Percentiles rank a stretch among this genome's conserved stretches.
phyloP scores from a whole-genome alignment of 176 grass and related monocot species.

The Avena sativa region DNA sequence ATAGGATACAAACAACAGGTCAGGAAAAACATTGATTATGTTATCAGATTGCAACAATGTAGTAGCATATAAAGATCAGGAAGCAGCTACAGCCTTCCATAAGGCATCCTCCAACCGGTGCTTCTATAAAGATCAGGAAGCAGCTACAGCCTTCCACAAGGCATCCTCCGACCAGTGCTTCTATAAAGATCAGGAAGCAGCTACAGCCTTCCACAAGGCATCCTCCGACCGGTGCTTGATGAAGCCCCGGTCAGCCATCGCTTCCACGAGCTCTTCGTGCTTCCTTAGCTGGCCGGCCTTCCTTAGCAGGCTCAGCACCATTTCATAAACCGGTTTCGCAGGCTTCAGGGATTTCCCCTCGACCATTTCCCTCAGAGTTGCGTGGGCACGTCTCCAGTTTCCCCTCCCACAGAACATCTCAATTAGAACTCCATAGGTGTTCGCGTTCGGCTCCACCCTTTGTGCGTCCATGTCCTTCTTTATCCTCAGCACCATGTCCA shows the following conservation, averaged over 20 bases:
- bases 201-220: conserved; percentile 43
- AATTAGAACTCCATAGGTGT: conserved; percentile 70
- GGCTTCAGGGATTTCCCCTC: conserved; percentile 84
- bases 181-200: conserved; percentile 26
- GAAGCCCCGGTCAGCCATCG: conserved; percentile 81
- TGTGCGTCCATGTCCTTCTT: conserved; percentile 83
- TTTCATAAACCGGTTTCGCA: conserved; percentile 52
- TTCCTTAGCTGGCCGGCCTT: conserved; percentile 73
- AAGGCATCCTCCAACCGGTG: conserved; percentile 49
- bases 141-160: conserved; percentile 38
- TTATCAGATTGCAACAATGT: conserved; percentile 3
- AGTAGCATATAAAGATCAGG: conserved; percentile 29
- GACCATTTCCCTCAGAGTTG: conserved; percentile 70
- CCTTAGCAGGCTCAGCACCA: conserved; percentile 66
- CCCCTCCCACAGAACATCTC: conserved; percentile 75
- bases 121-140: conserved; percentile 25
- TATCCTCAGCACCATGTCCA: conserved; percentile 93
- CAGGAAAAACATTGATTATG: background rate
- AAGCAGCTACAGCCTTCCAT: conserved; percentile 38
- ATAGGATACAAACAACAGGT: conserved; percentile 31
- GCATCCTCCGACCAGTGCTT: conserved; percentile 45
- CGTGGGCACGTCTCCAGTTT: conserved; percentile 64
- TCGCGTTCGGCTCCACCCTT: conserved; percentile 72
- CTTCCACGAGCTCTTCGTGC: conserved; percentile 73
- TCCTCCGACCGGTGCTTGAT: conserved; percentile 47